Base-by-base conservation (phyloP, 306 rosid genomes). In the Medicago lupulina region DNA sequence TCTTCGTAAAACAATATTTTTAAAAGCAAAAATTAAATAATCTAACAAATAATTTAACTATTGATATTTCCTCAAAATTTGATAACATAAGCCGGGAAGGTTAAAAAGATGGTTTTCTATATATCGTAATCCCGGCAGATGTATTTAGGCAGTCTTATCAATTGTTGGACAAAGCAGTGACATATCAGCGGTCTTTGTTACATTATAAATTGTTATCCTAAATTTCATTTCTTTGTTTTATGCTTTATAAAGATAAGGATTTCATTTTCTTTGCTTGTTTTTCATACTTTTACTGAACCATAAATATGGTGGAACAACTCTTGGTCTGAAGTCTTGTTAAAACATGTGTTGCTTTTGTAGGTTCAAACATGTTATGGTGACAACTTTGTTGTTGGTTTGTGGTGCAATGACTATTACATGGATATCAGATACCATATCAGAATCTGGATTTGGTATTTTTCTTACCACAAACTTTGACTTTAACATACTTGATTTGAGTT, bases 391-490 rank as follows among this genome's bases (percentile, higher is more conserved):
- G 68, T 73, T 95, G 89, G 97, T 90, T 43, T 95, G 92, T 60
- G 99, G 99, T 76, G 97, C 99, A 10, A 95, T 92, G 99, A 90
- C 93, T 78, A 89, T 84, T 73, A 86, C 91, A 6, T 95, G 97
- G 97, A 92, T 95, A 50, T 92, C 97, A 86, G 99, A 95, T 78
- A 92, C 97, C 68, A 95, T 95, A 80, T 57, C 99, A 78, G 97
- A 95, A 86, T 89, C 99, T 83, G 97, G 99, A 81, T 90, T 95
- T 79, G 99, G 99, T 95, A 89, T 6, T 61, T 31, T 68, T 66
- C 82, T 77, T 79, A 63, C 71, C 55, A 11, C 67, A 38, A 49
- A 63, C 80, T 68, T 50, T 62, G 70, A 76, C 79, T 76, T 49
- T 44, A 53, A 67, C 57, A 19, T 72, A 5, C 64, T 58, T 67